These are phyloP conservation scores for Ceratocystis cacaofunesta DNA, from an alignment of 2,329 filamentous ascomycete genomes.

Conservation along the genomic window DNA sequence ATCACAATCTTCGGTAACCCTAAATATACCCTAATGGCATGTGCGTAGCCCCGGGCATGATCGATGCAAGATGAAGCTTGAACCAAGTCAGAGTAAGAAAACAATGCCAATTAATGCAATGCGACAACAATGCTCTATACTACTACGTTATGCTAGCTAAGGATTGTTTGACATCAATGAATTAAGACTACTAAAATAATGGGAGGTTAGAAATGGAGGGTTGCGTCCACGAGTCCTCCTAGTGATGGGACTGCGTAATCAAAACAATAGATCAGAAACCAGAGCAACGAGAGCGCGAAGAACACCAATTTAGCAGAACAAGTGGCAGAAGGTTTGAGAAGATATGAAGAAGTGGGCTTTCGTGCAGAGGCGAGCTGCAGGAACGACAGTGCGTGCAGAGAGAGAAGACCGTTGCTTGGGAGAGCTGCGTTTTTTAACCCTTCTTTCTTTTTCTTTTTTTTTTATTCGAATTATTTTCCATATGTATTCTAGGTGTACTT, in stretches of 20 bases:
- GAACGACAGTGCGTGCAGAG: conserved; percentile 3
- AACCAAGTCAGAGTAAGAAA: background rate
- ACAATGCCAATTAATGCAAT: conserved; percentile 2
- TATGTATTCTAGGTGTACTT: background rate
- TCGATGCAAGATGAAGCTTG: background rate
- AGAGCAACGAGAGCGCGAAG: background rate
- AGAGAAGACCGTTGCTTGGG: background rate
- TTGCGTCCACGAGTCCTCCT: too few species aligned
- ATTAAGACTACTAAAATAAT: background rate
- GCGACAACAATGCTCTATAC: background rate
- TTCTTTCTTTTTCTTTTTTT: background rate
- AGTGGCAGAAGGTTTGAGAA: background rate
- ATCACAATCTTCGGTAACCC: background rate
- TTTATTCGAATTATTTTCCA: background rate
- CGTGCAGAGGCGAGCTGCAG: conserved; percentile 12
- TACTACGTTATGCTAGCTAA: background rate
- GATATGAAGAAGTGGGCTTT: conserved; percentile 1
- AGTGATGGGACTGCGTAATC: background rate
- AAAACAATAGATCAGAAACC: background rate
- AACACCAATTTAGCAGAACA: background rate
- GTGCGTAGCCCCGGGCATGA: background rate
- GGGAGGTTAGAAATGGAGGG: background rate
- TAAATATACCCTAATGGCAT: background rate
- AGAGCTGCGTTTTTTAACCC: background rate
- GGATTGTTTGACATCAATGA: background rate